These are phyloP conservation scores for Viridothelium virens DNA, from an alignment of 495 filamentous ascomycete genomes.

Conservation along the genomic window DNA sequence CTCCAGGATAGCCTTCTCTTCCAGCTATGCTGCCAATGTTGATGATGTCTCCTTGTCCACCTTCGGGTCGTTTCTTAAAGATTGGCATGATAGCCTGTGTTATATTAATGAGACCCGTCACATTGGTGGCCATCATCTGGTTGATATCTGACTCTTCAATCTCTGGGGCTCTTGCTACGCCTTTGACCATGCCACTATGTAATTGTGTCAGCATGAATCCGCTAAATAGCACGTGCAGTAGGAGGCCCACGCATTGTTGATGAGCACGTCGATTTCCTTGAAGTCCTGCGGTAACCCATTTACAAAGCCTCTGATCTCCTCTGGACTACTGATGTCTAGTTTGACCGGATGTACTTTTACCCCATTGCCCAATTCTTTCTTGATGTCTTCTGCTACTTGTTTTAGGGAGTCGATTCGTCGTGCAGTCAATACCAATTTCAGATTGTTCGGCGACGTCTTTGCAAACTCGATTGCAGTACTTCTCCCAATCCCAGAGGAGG, in stretches of 20 bases:
- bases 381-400: slow-evolving; percentile 69
- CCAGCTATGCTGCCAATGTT: slow-evolving; percentile 96
- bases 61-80: slow-evolving; percentile 70
- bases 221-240: not conserved
- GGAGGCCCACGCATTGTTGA: slow-evolving; percentile 86
- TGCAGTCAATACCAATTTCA: slow-evolving; percentile 83
- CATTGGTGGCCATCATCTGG: slow-evolving; percentile 86
- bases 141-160: slow-evolving; percentile 78
- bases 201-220: slow-evolving; percentile 1
- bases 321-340: slow-evolving; percentile 77
- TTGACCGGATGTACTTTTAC: slow-evolving; percentile 75
- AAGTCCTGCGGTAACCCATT: slow-evolving; percentile 69
- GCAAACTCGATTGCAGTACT: slow-evolving; percentile 88
- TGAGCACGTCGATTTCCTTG: slow-evolving; percentile 77
- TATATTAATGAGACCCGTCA: slow-evolving; percentile 92
- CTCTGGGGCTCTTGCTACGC: slow-evolving; percentile 75
- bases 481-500: slow-evolving; percentile 85
- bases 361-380: slow-evolving; percentile 67
- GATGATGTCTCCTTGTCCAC: slow-evolving; percentile 86
- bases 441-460: slow-evolving; percentile 66
- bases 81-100: slow-evolving; percentile 84
- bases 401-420: slow-evolving; percentile 70
- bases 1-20: slow-evolving; percentile 80
- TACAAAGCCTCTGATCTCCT: slow-evolving; percentile 70
- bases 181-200: slow-evolving; percentile 72